Conservation (phyloP, 306 rosid species). For the Lupinus albus region DNA sequence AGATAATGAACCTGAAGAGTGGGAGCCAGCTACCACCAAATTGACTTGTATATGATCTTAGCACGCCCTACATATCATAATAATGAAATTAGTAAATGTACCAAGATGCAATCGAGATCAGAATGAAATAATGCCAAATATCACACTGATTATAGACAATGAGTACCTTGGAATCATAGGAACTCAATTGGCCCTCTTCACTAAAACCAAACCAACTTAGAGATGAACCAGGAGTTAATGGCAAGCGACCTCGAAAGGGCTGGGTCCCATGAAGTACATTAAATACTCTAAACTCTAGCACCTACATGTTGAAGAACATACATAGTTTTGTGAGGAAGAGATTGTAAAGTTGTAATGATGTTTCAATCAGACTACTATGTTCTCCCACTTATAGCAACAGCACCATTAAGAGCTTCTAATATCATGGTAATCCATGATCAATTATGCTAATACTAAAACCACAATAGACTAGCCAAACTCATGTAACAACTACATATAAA, state of each 20-base stretch:
- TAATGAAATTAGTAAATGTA: constrained; percentile 31
- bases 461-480: constrained; percentile 23
- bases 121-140: constrained; percentile 15
- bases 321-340: constrained; percentile 30
- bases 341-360: neutral
- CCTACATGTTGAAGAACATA: constrained; percentile 53
- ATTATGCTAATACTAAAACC: constrained; percentile 2
- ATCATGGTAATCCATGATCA: neutral
- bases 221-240: constrained; percentile 84
- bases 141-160: constrained; percentile 21
- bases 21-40: constrained; percentile 96
- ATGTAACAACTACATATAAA: constrained; percentile 15
- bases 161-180: constrained; percentile 86
- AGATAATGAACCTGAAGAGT: constrained; percentile 74
- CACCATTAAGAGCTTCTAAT: neutral
- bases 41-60: constrained; percentile 77
- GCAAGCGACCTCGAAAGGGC: constrained; percentile 65
- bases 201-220: constrained; percentile 90
- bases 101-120: constrained; percentile 27
- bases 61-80: constrained; percentile 63
- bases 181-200: constrained; percentile 83
- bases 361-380: constrained; percentile 29
- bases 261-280: constrained; percentile 59
- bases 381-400: neutral
- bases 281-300: constrained; percentile 71